Conservation (phyloP, 148 eudicot species). For the Nyssa sinensis region DNA sequence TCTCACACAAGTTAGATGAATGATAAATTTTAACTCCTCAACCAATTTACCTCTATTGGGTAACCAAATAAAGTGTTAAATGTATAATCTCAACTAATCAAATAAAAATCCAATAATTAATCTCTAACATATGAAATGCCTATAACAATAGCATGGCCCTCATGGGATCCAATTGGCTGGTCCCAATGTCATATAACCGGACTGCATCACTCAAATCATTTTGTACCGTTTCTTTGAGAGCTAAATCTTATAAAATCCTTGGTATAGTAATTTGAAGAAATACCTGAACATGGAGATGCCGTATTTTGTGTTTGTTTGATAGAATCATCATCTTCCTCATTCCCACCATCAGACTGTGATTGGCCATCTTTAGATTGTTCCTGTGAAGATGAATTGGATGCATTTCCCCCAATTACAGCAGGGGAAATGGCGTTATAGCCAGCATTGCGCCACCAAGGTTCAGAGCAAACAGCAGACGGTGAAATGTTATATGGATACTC, state of each 20-base stretch:
- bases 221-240: not conserved
- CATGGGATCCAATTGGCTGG: not conserved
- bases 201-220: not conserved
- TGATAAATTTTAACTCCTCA: not conserved
- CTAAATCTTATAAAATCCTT: no score
- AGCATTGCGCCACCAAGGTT: constrained; percentile 65
- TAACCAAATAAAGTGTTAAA: not conserved
- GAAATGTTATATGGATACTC: constrained; percentile 29
- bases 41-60: not conserved
- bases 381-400: constrained; percentile 43
- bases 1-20: not conserved
- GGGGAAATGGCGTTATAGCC: constrained; percentile 39
- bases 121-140: not conserved
- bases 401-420: constrained; percentile 42
- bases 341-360: constrained; percentile 54
- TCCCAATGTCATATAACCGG: not conserved
- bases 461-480: constrained; percentile 49
- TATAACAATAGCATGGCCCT: not conserved
- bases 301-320: constrained; percentile 48
- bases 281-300: constrained; percentile 48
- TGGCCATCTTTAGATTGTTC: constrained; percentile 58
- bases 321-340: constrained; percentile 59
- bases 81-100: not conserved
- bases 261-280: not conserved
- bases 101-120: not conserved